Evolutionary conservation across 163 green algal species (phyloP), one percentile per base, ranked within the genome.

Genomic region (Volvox carteri): DNA sequence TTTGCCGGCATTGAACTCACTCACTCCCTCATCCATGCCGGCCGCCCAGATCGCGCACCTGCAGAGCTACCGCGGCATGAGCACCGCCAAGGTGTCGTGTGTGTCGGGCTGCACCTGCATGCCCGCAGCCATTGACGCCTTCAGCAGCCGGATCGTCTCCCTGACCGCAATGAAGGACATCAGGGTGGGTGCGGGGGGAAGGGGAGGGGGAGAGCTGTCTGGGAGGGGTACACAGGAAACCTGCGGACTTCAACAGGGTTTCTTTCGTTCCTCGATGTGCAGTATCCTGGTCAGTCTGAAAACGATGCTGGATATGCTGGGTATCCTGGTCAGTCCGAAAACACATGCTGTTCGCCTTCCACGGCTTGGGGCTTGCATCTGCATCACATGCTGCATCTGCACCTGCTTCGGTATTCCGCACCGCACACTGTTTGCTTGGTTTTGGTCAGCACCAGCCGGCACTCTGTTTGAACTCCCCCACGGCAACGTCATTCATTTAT

Each of bases 61-160:
- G 28, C 42, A 54, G 44, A 81, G 73, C 73, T 81, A 81, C 25
- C 1, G 25, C 18, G 44, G 73, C 23, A 81, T 81, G 73, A 25
- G 73, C 73, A 62, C 44, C 7, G 73, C 73, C 12, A 44, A 28
- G 25, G 73, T 65, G 25, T 28, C 25, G 0, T 81, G 73, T 21
- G 46, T 37, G 73, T 44, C 41, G 73, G 73, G 73, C 2, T 81
- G 73, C 73, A 4, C 21, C 7, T 81, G 73, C 42, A 4, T 5
- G 7, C 12, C 42, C 2, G 44, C 42, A 28, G 21, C n/a, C 73
- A 42, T 81, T 4, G 44, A 81, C 25, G 73, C 44, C 25, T 54
- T 65, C 73, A 21, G 44, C 42, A 2, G 1, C 16, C 44, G 73
- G 2, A 21, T 44, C 25, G 73, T 81, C 44, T 81, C 73, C 12